Percentiles rank a stretch among this genome's conserved stretches.
Conservation (phyloP, 2,329 filamentous ascomycete species). For the Sporothrix schenckii region DNA sequence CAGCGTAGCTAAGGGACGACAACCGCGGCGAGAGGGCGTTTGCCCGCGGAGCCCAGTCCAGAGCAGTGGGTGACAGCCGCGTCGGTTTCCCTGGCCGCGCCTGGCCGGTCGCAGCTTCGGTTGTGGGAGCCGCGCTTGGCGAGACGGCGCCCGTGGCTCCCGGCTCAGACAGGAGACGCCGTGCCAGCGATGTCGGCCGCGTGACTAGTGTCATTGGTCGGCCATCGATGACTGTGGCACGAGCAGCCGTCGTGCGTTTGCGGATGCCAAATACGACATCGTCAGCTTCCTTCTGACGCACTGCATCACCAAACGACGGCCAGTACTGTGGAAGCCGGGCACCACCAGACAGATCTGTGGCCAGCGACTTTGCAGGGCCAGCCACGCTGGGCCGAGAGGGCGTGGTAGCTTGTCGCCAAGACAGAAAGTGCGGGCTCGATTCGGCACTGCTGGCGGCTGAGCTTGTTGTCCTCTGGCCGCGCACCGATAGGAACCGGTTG, state of each 20-base stretch:
- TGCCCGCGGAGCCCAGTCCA: constrained; percentile 10
- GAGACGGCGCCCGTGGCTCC: not conserved
- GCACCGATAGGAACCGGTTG: not conserved
- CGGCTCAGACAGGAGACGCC: constrained; percentile 24
- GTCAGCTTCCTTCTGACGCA: not conserved
- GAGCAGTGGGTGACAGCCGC: constrained; percentile 13
- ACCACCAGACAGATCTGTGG: not conserved
- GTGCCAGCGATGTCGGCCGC: not conserved
- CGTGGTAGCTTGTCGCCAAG: not conserved
- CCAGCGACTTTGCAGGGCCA: not conserved
- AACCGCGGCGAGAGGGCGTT: not conserved
- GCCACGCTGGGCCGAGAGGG: not conserved
- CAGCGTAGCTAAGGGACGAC: constrained; percentile 28
- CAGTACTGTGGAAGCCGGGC: not conserved
- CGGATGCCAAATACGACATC: constrained; percentile 13
- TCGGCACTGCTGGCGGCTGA: constrained; percentile 23
- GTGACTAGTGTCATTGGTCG: not conserved
- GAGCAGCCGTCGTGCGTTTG: not conserved
- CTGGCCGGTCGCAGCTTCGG: not conserved
- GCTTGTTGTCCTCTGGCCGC: not conserved
- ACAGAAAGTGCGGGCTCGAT: not conserved
- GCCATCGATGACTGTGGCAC: constrained; percentile 9
- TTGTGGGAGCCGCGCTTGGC: not conserved
- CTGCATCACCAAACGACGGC: constrained; percentile 20
- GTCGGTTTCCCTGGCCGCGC: not conserved